These are phyloP conservation scores for Debaryomyces psychrophilus DNA, from an alignment of 1,139 yeast genomes.

Conservation along the genomic window DNA sequence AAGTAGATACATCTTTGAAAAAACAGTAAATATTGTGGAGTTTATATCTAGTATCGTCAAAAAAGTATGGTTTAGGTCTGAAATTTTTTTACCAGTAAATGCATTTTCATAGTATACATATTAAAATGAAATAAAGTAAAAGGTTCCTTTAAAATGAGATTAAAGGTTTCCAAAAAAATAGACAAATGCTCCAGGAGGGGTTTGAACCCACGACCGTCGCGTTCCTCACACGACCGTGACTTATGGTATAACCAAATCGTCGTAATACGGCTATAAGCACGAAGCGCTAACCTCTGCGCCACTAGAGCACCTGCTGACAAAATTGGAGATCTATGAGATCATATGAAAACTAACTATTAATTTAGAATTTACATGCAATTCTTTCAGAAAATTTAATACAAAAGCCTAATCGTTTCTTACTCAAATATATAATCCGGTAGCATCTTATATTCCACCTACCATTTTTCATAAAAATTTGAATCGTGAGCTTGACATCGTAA, in stretches of 20 bases:
- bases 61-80: too few species aligned
- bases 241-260: constrained; percentile 52
- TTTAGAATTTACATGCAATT: too few species aligned
- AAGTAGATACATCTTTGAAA: too few species aligned
- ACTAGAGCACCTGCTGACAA: constrained; percentile 41
- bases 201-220: constrained; percentile 63
- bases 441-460: background rate
- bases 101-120: too few species aligned
- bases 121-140: too few species aligned
- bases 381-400: too few species aligned
- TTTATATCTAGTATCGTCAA: too few species aligned
- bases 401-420: too few species aligned
- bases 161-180: constrained; percentile 31
- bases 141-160: too few species aligned
- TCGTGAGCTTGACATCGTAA: background rate
- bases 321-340: background rate
- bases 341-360: background rate
- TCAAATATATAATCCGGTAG: background rate
- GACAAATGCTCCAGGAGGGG: constrained; percentile 58
- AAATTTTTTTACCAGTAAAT: too few species aligned
- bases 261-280: constrained; percentile 57
- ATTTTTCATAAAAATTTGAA: background rate
- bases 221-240: constrained; percentile 62
- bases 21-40: too few species aligned
- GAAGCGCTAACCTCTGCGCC: constrained; percentile 62